Base-by-base conservation (phyloP, 2,329 filamentous ascomycete species). In the Colletotrichum sublineola region DNA sequence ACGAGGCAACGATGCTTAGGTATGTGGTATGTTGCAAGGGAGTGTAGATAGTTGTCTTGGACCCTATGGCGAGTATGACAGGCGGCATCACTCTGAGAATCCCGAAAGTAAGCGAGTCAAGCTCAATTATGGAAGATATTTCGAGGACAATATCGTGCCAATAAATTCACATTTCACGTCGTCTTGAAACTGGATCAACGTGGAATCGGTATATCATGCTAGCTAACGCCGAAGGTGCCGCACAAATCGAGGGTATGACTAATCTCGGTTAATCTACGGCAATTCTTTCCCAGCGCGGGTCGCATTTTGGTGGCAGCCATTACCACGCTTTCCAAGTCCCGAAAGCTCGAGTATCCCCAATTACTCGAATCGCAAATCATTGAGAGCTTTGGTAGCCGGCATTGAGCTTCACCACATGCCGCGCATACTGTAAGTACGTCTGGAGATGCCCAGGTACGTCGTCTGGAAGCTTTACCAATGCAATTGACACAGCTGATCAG, bases 361-460 rank as follows among this genome's bases (percentile, higher is more conserved):
- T 24, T 24, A 53, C 58, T 53, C 33, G 31, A 48, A 42, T 69
- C 67, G 70, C 60, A 70, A 73, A 69, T 70, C 57, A 69, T 50
- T 24, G n/a, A 61, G 66, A 73, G 70, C 70, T 73, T 65, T 62
- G 15, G 52, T 42, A 42, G 48, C 55, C 66, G 67, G 67, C 67
- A 73, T 73, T 69, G 69, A 61, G 60, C 66, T 60, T 72, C 60
- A 63, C 66, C 60, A 72, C 60, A 72, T 72, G 69, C 66, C 69
- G 66, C 58, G 42, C 61, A 46, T 52, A 56, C 53, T 50, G 29
- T 65, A 46, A 50, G 36, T 61, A 31, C 48, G 53, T 56, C 55
- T 56, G 60, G 63, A 73, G 48, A 70, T 73, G 70, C 70, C 70
- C 58, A 73, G 67, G 70, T 73, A 36, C 24, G 69, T 53, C 14